Base-by-base conservation (phyloP, 345 rosid genomes). In the Brassica cretica region DNA sequence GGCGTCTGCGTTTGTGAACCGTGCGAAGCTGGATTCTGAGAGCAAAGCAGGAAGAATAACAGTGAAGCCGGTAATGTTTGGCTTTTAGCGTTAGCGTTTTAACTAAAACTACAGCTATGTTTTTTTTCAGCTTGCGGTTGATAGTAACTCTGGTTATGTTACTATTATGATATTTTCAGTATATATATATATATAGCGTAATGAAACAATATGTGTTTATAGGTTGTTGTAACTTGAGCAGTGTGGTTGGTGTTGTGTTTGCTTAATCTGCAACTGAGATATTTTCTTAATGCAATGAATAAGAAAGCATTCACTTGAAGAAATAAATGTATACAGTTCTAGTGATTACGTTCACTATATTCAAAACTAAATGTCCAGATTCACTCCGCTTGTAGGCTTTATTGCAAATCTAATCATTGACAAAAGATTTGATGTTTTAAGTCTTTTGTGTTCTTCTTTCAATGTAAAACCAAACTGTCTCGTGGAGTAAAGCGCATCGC, bases 31-130 rank as follows among this genome's bases (percentile, higher is more conserved):
- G 75, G 70, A 63, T 51, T 76, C 75, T 51, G 56, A 69, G 29
- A 63, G 75, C 69, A 51, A 76, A 70, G 75, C 80, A 69, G 74
- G 68, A 76, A 76, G 70, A 64, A 73, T 37, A 59, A 61, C 80
- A 62, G 74, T 33, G 74, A 32, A 69, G 64, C 55, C 63, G 75
- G 70, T 68, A 61, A 46, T 4, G 56, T 68, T 68, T 69, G 79
- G 69, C 59, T 76, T 69, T 70, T 60, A 63, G 71, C 58, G 65
- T 63, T 77, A 63, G 70, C 44, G 33, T 44, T 70, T 70, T 70
- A 3, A 70, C 80, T 69, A 15, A n/a, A 70, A 70, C 70, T 70
- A 51, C 8, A 33, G 65, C 75, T 64, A 56, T 63, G 58, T 76
- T 56, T 18, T 59, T 59, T 76, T 46, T 70, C 70, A 76, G 78